phyloP scores from a whole-genome alignment of 768 basidiomycete genomes.

The Lactarius pseudohatsudake region DNA sequence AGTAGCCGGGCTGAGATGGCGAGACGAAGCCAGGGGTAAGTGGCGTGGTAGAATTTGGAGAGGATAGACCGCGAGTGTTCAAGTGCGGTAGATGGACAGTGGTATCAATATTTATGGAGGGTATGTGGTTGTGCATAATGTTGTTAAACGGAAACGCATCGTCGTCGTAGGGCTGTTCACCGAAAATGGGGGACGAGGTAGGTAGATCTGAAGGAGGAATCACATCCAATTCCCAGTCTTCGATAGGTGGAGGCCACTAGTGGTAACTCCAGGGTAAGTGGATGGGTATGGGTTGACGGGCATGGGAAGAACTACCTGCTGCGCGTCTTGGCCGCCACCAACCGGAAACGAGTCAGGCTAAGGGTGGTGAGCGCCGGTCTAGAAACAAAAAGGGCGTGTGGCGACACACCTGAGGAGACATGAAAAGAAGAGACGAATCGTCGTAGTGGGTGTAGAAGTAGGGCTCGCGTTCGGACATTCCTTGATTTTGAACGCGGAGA shows the following conservation, averaged over 20 bases:
- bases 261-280: background rate
- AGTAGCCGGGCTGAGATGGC: constrained; percentile 21
- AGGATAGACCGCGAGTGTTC: constrained; percentile 10
- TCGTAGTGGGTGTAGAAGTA: background rate
- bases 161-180: constrained; percentile 4
- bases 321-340: constrained; percentile 17
- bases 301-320: constrained; percentile 17
- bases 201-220: background rate
- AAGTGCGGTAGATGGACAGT: constrained; percentile 10
- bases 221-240: background rate
- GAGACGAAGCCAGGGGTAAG: constrained; percentile 26
- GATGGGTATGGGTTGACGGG: background rate
- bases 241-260: constrained; percentile 14
- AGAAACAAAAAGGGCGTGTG: background rate
- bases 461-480: constrained; percentile 10
- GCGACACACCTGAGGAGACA: constrained; percentile 11
- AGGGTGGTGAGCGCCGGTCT: constrained; percentile 10
- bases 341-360: constrained; percentile 18
- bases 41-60: constrained; percentile 20
- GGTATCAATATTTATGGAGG: constrained; percentile 24
- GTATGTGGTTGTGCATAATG: background rate
- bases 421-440: constrained; percentile 7
- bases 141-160: background rate
- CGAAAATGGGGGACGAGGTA: background rate
- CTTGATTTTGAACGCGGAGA: background rate